These are phyloP conservation scores for Buddleja alternifolia DNA, from an alignment of 257 asterid genomes.

Conservation along the genomic window DNA sequence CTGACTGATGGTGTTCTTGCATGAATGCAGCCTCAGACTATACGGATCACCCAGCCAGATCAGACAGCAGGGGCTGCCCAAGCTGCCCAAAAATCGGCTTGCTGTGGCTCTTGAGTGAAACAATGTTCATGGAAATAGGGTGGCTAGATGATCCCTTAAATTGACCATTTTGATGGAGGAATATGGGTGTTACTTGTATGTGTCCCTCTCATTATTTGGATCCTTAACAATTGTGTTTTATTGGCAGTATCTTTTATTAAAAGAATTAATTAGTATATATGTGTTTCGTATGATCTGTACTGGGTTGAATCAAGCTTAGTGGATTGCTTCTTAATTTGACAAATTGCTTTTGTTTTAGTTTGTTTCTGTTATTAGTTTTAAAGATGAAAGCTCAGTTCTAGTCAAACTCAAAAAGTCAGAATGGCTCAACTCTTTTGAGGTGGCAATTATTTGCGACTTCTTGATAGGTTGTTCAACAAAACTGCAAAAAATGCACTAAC, in stretches of 20 bases:
- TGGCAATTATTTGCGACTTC: too few relatives aligned
- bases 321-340: not conserved
- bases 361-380: conserved; percentile 21
- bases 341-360: conserved; percentile 29
- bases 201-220: conserved; percentile 34
- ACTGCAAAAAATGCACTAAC: too few relatives aligned
- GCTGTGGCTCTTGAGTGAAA: conserved; percentile 66
- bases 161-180: conserved; percentile 39
- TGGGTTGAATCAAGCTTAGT: conserved; percentile 21
- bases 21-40: conserved; percentile 65
- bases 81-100: conserved; percentile 72
- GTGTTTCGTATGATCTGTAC: conserved; percentile 17
- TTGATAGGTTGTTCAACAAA: too few relatives aligned
- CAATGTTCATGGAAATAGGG: conserved; percentile 5
- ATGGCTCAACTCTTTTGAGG: not conserved
- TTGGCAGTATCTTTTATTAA: conserved; percentile 22
- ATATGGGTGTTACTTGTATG: conserved; percentile 39
- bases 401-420: not conserved
- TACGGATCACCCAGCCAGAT: conserved; percentile 60
- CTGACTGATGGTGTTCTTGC: not conserved
- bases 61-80: conserved; percentile 50
- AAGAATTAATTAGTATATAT: conserved; percentile 28
- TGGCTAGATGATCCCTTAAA: conserved; percentile 24
- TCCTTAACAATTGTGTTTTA: conserved; percentile 37
- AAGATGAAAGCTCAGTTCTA: conserved; percentile 2